Evolutionary conservation across 179 eudicot genomes (phyloP).

Genomic region (Vitellaria paradoxa): DNA sequence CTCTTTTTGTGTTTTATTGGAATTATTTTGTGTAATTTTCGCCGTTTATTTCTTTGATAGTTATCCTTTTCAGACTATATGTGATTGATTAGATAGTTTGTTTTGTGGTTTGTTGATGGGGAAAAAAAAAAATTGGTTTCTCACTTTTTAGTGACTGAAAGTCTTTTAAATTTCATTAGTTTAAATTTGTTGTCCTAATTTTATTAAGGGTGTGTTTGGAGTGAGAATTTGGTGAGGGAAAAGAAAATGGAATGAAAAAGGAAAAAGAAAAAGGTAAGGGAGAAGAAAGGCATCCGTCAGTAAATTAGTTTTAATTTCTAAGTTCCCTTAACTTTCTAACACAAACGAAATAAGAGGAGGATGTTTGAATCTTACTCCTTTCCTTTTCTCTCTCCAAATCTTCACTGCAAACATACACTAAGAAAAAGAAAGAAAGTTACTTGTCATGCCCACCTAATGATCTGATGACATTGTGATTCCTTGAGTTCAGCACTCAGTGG

Average conservation of each 20-base stretch:
- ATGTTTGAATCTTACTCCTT: not conserved
- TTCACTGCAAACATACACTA: not conserved
- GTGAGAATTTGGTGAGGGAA: too few species aligned
- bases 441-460: not conserved
- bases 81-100: conserved; percentile 5
- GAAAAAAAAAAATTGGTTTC: not conserved
- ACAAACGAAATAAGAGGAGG: not conserved
- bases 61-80: not conserved
- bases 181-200: too few species aligned
- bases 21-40: not conserved
- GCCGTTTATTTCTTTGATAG: not conserved
- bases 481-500: not conserved
- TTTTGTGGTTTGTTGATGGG: too few species aligned
- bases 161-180: not conserved
- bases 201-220: too few species aligned
- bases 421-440: not conserved
- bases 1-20: not conserved
- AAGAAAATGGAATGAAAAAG: too few species aligned
- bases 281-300: too few species aligned
- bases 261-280: too few species aligned
- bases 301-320: too few species aligned
- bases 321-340: too few species aligned
- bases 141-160: not conserved
- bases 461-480: not conserved
- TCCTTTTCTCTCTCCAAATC: not conserved